phyloP scores from a whole-genome alignment of 2,329 filamentous ascomycete genomes.

The Plenodomus biglobosus region DNA sequence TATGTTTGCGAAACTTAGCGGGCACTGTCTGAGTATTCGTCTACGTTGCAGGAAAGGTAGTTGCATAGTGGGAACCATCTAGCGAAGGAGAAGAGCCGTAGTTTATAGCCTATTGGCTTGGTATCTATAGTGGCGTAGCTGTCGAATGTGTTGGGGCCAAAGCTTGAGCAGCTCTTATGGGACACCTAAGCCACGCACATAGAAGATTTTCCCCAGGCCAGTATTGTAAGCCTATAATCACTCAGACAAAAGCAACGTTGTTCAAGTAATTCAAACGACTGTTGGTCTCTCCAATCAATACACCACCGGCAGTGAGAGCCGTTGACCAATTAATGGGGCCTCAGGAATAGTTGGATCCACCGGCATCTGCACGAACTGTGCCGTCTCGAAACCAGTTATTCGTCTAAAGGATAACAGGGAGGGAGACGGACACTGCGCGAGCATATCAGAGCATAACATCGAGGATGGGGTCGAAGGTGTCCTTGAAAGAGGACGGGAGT shows the following conservation, averaged over 20 bases:
- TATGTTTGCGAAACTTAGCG: constrained; percentile 35
- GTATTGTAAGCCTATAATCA: not conserved
- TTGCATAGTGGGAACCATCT: constrained; percentile 7
- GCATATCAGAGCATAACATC: constrained; percentile 18
- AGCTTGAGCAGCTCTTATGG: not conserved
- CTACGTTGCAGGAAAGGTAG: constrained; percentile 7
- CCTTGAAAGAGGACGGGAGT: constrained; percentile 6
- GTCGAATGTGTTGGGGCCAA: not conserved
- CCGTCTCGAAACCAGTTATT: constrained; percentile 4
- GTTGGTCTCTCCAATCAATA: constrained; percentile 9
- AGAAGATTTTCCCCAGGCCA: not conserved
- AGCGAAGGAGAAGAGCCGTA: not conserved
- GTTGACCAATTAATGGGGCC: constrained; percentile 14
- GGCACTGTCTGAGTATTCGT: constrained; percentile 19
- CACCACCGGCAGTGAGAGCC: constrained; percentile 11
- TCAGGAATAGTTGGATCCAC: constrained; percentile 6
- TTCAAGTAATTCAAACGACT: constrained; percentile 22
- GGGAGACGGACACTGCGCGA: constrained; percentile 32
- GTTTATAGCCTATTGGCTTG: not conserved
- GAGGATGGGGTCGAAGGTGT: constrained; percentile 18
- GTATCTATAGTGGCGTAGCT: not conserved
- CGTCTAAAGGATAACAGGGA: constrained; percentile 7
- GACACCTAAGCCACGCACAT: not conserved
- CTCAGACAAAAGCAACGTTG: constrained; percentile 1
- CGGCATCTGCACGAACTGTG: constrained; percentile 18